Percentiles rank a stretch among this genome's conserved stretches.
Evolutionary conservation across 345 rosid species (phyloP).

Genomic region (Physaria fendleri): DNA sequence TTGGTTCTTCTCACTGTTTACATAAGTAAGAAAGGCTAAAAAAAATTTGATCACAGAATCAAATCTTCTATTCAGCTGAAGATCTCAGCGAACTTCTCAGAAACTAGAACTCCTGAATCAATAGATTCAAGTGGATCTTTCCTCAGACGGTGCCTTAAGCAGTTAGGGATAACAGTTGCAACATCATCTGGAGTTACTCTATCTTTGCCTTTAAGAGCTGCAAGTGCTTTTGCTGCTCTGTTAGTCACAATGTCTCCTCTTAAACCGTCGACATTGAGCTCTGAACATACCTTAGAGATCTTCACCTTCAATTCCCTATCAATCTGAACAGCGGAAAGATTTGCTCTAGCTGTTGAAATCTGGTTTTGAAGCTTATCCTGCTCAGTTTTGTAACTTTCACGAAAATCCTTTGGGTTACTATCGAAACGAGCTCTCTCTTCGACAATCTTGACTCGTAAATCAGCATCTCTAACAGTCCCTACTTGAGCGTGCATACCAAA

Average conservation of each 20-base stretch:
- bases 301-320: conserved; percentile 79
- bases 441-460: conserved; percentile 87
- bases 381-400: conserved; percentile 67
- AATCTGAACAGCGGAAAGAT: conserved; percentile 70
- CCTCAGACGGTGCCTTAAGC: conserved; percentile 93
- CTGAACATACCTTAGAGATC: conserved; percentile 90
- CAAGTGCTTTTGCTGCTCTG: conserved; percentile 94
- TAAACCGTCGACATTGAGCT: conserved; percentile 88
- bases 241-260: conserved; percentile 96
- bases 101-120: conserved; percentile 81
- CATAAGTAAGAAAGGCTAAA: conserved; percentile 4
- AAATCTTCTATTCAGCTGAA: conserved; percentile 44
- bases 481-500: conserved; percentile 99
- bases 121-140: conserved; percentile 96
- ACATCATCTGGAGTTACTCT: conserved; percentile 75
- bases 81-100: conserved; percentile 87
- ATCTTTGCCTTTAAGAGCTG: conserved; percentile 81
- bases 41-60: background rate
- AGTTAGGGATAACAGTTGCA: conserved; percentile 95
- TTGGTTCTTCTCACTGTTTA: conserved; percentile 26
- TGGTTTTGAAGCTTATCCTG: conserved; percentile 92
- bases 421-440: conserved; percentile 94
- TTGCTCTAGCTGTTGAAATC: conserved; percentile 55
- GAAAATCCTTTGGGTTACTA: conserved; percentile 80
- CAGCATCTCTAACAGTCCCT: conserved; percentile 91